Base-by-base conservation (phyloP, 2,329 filamentous ascomycete genomes). In the Fonsecaea nubica region DNA sequence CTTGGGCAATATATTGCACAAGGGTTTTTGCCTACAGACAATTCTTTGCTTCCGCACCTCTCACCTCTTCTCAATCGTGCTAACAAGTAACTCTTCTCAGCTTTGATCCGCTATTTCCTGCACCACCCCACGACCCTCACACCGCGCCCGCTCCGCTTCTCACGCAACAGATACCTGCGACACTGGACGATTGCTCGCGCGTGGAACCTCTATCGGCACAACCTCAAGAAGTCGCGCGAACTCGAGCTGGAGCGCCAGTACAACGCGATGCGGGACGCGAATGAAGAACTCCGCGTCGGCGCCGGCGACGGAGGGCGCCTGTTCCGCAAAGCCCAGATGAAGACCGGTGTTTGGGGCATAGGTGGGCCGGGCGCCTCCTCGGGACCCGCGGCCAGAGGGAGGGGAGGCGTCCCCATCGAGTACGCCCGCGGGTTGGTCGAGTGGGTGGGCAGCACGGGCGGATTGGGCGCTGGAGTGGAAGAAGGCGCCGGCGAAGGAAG, bases 161-260 rank as follows among this genome's bases (percentile, higher is more conserved):
- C 88, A 48, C 92, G 94, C 73, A 91, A 90, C 79, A 89, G 95
- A 64, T 87, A 89, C 79, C 88, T 99, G 71, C 92, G 95, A 55
- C 95, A 99, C 84, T 99, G 95, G 95, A 98, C 95, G 59, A 98
- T 99, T 79, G 93, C 98, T 84, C 93, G 95, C 74, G 94, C 94
- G 25, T 98, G 93, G 92, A 85, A 92, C 74, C 84, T 98, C 35
- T 90, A 90, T 80, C 88, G 89, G 74, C 86, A 89, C 72, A 86
- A 91, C 76, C 85, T 89, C 74, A 88, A 89, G 57, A 83, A 86
- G 70, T 80, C 82, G 40, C 85, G 88, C 59, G 85, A 91, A 76
- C 81, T 84, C 62, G 92, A 93, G 77, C 85, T 97, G 55, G 87
- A 92, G 81, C 85, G 91, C 50, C 87, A 88, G 82, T 93, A 93